Conservation (phyloP, 2,329 filamentous ascomycete genomes). For the Sarocladiaceae sp. region DNA sequence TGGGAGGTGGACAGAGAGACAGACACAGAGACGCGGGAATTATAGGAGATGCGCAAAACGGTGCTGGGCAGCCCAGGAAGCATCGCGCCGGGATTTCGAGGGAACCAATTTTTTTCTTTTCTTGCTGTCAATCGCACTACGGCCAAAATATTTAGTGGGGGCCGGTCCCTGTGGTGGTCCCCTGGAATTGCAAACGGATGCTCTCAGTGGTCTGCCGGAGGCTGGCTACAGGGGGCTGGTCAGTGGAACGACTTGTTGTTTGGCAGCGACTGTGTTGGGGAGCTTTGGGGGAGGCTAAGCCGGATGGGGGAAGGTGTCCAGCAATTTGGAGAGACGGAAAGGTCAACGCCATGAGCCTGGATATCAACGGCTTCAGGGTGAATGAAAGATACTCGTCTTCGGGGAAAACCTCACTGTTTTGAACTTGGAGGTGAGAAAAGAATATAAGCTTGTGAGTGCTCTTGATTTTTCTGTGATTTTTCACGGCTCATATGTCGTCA, state of each 20-base stretch:
- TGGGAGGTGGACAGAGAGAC: not conserved
- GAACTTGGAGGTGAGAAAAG: no score
- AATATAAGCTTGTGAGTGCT: no score
- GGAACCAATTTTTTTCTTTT: constrained; percentile 4
- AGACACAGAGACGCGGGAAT: constrained; percentile 3
- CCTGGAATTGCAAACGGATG: not conserved
- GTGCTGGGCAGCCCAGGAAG: no score
- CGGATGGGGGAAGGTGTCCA: not conserved
- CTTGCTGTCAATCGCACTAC: no score
- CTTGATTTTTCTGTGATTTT: no score
- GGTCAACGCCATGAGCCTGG: no score
- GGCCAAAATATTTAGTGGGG: constrained; percentile 7
- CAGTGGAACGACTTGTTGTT: not conserved
- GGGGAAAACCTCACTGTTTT: no score
- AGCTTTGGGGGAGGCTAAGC: constrained; percentile 4
- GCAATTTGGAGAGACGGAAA: no score
- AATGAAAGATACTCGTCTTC: no score
- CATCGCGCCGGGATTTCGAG: constrained; percentile 1
- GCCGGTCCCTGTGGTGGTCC: not conserved
- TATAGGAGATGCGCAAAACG: constrained; percentile 9
- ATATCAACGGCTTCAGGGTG: no score
- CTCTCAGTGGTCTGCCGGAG: not conserved
- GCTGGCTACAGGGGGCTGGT: not conserved
- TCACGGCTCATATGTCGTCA: no score
- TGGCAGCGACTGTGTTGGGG: constrained; percentile 1